Evolutionary conservation across 257 asterid species (phyloP).

Genomic region (Solanum piurae): DNA sequence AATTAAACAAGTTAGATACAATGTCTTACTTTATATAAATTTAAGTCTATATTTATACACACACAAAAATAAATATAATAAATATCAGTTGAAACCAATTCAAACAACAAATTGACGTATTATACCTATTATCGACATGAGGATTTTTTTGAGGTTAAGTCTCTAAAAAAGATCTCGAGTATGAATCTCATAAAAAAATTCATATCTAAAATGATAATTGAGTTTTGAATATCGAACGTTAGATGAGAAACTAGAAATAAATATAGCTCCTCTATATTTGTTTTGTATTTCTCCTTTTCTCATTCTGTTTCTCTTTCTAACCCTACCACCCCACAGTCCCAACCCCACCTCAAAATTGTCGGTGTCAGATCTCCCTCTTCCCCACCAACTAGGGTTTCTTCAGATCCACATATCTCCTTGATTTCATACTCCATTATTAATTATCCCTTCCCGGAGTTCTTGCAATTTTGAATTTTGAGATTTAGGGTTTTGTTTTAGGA

Average conservation of each 20-base stretch:
- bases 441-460: neutral
- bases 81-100: too few species aligned
- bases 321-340: slow-evolving; percentile 6
- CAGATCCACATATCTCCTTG: slow-evolving; percentile 26
- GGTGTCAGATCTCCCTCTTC: slow-evolving; percentile 43
- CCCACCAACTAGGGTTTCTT: slow-evolving; percentile 36
- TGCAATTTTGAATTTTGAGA: neutral
- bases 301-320: slow-evolving; percentile 11
- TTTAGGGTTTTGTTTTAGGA: neutral
- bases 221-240: neutral
- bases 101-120: too few species aligned
- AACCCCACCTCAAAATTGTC: slow-evolving; percentile 20
- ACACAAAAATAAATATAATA: too few species aligned
- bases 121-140: too few species aligned
- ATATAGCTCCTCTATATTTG: neutral
- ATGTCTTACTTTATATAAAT: too few species aligned
- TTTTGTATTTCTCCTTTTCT: neutral
- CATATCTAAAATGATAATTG: too few species aligned
- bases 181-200: too few species aligned
- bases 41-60: too few species aligned
- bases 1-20: too few species aligned
- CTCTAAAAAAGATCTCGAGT: too few species aligned
- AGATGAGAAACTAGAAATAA: too few species aligned
- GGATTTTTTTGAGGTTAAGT: too few species aligned
- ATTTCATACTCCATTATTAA: neutral